Evolutionary conservation across 352 stramenopile species (phyloP), one percentile per base, ranked within the genome.

Genomic region (Pythium monospermum): DNA sequence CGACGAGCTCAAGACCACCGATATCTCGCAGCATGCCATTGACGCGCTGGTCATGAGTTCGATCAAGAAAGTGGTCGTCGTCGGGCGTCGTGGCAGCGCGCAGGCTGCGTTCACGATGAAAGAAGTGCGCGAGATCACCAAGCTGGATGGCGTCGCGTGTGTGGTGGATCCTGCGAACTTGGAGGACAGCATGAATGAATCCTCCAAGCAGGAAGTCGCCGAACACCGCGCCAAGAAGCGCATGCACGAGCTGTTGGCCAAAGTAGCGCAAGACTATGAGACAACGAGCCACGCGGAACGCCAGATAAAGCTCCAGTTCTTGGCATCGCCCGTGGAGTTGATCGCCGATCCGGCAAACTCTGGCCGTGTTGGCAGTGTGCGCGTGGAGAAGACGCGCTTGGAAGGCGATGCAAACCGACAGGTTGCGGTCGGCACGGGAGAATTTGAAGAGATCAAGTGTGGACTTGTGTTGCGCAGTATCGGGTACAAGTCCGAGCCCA

Each of bases 71-170:
- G 91, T 98, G 16, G 85, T 80, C 28, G 68, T 99, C 3, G 59
- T 98, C 1, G 96, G 95, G 16, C 86, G 96, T 59, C 75, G 96
- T 25, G 96, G 96, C n/a, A 91, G 85, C 55, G 80, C 95, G 6
- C 96, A 99, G 73, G 93, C 87, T 18, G 91, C 96, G 18, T 99
- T 99, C 68, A 99, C 95, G 26, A 99, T 98, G 64, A 99, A 99
- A 56, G 94, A 98, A 58, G 61, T 97, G 22, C 77, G 91, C 21
- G 91, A 97, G 53, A 59, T 97, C 54, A 96, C 83, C 18, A 91
- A 89, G 43, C 59, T 96, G 28, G 52, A 86, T 26, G 63, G 73
- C 27, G 84, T 89, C 1, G 59, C 74, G 13, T 97, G 91, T 57
- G 61, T 96, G 10, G 85, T 98, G 18, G 63, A 94, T 50, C 66